A percentile compares a stretch with the other conserved stretches of the same genome.
Evolutionary conservation across 306 rosid genomes (phyloP).

Genomic region (Fagus crenata): DNA sequence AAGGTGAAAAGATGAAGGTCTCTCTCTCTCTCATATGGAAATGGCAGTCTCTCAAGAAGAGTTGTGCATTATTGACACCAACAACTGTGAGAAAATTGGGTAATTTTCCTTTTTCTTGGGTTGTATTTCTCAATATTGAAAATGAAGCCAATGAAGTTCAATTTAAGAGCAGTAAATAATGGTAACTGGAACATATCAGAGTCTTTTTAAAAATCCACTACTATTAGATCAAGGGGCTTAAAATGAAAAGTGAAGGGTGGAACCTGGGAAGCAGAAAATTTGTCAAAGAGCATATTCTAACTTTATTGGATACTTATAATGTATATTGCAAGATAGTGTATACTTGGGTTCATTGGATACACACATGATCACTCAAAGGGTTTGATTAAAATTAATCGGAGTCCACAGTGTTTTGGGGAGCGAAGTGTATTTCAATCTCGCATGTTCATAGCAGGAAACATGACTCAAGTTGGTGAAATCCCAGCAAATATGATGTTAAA

Average conservation of each 20-base stretch:
- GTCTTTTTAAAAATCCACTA: not conserved
- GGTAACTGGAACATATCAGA: not conserved
- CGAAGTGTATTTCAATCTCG: not conserved
- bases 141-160: not conserved
- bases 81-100: not conserved
- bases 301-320: not conserved
- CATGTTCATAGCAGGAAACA: not conserved
- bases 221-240: not conserved
- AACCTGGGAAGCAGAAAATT: too few species aligned
- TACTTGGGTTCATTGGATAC: slow-evolving; percentile 3
- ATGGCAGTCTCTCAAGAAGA: not conserved
- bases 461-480: not conserved
- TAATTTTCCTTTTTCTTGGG: not conserved
- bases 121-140: not conserved
- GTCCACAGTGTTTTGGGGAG: not conserved
- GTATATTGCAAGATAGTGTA: not conserved
- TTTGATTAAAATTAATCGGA: not conserved
- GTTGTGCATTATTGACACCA: not conserved
- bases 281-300: too few species aligned
- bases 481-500: not conserved
- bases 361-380: slow-evolving; percentile 8
- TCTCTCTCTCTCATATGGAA: not conserved
- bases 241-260: not conserved
- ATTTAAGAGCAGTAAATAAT: not conserved
- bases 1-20: slow-evolving; percentile 1